Conservation (phyloP, 805 yeast species). For the Ogataea nonfermentans region DNA sequence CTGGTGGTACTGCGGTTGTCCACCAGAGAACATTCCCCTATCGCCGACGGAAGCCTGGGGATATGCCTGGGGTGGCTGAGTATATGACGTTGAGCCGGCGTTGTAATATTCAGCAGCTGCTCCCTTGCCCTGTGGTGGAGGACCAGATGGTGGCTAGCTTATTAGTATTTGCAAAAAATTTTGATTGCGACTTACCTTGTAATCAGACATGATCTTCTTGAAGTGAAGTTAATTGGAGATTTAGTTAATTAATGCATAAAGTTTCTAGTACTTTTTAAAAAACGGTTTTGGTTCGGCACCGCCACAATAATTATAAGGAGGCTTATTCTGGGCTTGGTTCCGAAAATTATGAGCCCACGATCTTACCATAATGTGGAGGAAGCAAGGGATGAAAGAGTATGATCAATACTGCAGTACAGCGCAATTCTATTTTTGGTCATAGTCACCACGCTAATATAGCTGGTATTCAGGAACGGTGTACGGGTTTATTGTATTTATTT, state of each 20-base stretch:
- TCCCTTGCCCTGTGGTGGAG: slow-evolving; percentile 12
- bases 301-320: neutral
- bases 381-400: no score
- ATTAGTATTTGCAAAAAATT: neutral
- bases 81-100: slow-evolving; percentile 7
- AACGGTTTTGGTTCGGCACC: neutral
- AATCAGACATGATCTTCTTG: slow-evolving; percentile 6
- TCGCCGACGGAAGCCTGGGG: slow-evolving; percentile 15
- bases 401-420: no score
- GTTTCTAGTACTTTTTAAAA: no score
- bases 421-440: neutral
- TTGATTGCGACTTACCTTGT: slow-evolving; percentile 9
- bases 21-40: slow-evolving; percentile 13
- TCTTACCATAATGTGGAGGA: no score
- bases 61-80: slow-evolving; percentile 8
- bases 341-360: no score
- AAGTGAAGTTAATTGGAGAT: neutral
- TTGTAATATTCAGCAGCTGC: slow-evolving; percentile 18
- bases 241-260: neutral
- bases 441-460: no score
- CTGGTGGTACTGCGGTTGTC: slow-evolving; percentile 7
- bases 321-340: no score
- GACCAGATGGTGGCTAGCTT: slow-evolving; percentile 9
- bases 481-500: slow-evolving; percentile 5
- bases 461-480: slow-evolving; percentile 8